Evolutionary conservation across 2,329 filamentous ascomycete genomes (phyloP).

Genomic region (Xylariomycetidae sp.): DNA sequence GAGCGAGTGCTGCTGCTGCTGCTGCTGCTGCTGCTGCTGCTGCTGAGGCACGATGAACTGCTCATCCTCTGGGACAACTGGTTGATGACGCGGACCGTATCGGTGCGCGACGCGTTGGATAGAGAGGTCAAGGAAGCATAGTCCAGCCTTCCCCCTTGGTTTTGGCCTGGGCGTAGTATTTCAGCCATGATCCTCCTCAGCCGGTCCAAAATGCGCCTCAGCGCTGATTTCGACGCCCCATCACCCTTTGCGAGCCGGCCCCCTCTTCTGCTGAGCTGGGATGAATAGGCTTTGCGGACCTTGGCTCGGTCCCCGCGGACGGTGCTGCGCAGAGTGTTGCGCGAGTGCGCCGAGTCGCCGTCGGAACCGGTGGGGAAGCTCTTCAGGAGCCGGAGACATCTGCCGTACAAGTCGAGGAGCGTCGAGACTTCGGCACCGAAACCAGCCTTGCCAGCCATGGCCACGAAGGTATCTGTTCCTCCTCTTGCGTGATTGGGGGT

Average conservation of each 20-base stretch:
- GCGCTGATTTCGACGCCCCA: conserved; percentile 33
- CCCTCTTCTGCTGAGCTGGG: conserved; percentile 34
- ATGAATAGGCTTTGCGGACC: conserved; percentile 37
- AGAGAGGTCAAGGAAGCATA: conserved; percentile 41
- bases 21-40: no score
- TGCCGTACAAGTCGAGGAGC: conserved; percentile 42
- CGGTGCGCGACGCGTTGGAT: conserved; percentile 40
- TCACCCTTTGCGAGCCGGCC: conserved; percentile 40
- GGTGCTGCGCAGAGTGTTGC: conserved; percentile 28
- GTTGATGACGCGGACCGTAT: conserved; percentile 43
- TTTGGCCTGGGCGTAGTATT: conserved; percentile 30
- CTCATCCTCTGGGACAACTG: conserved; percentile 34
- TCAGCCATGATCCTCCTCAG: conserved; percentile 36
- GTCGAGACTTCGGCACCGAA: conserved; percentile 39
- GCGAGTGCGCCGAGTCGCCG: conserved; percentile 12
- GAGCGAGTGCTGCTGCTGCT: no score
- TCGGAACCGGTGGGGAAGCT: conserved; percentile 19
- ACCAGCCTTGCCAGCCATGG: conserved; percentile 30
- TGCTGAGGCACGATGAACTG: conserved; percentile 1
- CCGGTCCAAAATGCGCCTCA: conserved; percentile 36
- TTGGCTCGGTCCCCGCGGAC: conserved; percentile 34
- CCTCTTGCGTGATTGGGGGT: no score
- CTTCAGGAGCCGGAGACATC: conserved; percentile 37
- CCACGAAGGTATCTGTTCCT: conserved; percentile 1
- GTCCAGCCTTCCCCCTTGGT: conserved; percentile 27